phyloP scores from a whole-genome alignment of 2,329 filamentous ascomycete species.

The Aplosporella prunicola region DNA sequence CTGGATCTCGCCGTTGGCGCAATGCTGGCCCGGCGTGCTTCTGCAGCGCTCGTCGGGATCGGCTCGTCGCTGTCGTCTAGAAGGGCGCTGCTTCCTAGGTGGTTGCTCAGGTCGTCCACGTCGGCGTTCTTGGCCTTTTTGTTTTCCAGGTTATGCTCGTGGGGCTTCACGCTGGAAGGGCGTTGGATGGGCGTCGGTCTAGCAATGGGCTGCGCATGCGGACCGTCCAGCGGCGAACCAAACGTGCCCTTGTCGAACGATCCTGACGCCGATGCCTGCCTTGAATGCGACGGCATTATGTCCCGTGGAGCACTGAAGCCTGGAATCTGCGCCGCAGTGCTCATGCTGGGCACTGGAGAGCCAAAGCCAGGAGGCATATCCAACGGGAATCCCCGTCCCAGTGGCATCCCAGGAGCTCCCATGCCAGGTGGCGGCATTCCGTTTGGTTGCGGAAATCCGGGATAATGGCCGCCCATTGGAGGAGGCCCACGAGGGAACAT shows the following conservation, averaged over 20 bases:
- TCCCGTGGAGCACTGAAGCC: slow-evolving; percentile 25
- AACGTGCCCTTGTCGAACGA: slow-evolving; percentile 46
- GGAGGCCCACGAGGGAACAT: slow-evolving; percentile 45
- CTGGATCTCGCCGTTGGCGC: slow-evolving; percentile 23
- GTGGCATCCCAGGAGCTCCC: slow-evolving; percentile 51
- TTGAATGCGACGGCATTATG: slow-evolving; percentile 52
- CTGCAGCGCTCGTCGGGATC: slow-evolving; percentile 38
- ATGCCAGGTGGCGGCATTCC: slow-evolving; percentile 51
- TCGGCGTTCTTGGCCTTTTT: slow-evolving; percentile 39
- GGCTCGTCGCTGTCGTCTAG: slow-evolving; percentile 54
- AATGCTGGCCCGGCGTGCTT: slow-evolving; percentile 31
- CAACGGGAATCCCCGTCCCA: slow-evolving; percentile 46
- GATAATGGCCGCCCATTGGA: slow-evolving; percentile 44
- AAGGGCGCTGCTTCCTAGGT: slow-evolving; percentile 83
- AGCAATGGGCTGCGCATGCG: slow-evolving; percentile 62
- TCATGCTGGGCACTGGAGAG: slow-evolving; percentile 32
- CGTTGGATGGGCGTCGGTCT: slow-evolving; percentile 81
- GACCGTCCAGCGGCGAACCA: slow-evolving; percentile 42
- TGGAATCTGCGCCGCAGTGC: slow-evolving; percentile 26
- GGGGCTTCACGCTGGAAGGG: slow-evolving; percentile 61
- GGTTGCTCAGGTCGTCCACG: slow-evolving; percentile 63
- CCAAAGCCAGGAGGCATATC: slow-evolving; percentile 50
- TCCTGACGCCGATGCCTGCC: slow-evolving; percentile 66
- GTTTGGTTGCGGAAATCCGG: slow-evolving; percentile 42
- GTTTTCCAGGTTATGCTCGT: slow-evolving; percentile 35